Evolutionary conservation across 2,329 filamentous ascomycete species (phyloP), one percentile per base, ranked within the genome.

Genomic region (Monosporascus sp.): DNA sequence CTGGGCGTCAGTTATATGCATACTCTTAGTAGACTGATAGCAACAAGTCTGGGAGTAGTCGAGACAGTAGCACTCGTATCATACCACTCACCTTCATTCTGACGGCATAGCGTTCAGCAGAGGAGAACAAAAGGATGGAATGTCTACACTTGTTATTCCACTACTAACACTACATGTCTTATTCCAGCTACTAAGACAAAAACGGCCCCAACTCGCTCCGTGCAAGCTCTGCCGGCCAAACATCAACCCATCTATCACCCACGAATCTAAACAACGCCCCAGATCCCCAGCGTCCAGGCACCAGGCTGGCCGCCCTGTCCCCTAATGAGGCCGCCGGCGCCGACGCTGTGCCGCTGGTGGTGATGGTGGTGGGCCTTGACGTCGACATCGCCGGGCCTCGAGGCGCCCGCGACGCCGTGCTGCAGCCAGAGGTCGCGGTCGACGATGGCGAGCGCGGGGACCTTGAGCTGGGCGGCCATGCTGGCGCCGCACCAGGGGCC

Each of bases 401-500:
- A 80, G 1, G 86, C 86, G 3, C 86, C 86, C 18, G 74, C 72
- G 22, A 80, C 71, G 2, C 89, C 89, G 58, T 89, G 79, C 60
- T 83, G 82, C 46, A 85, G 67, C 78, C 89, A 93, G 36, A 82
- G 74, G 7, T 93, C 89, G 25, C 85, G 76, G 57, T 91, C 88
- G 20, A 92, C 74, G 31, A 85, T 81, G 2, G 86, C 85, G 50
- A 89, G 78, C 2, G 87, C 83, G 37, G 83, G 81, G 4, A 90
- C 76, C 53, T 86, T 86, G 54, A 91, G 73, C 59, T 86, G 82
- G 3, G 85, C 81, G 18, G 88, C 72, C 51, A 93, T 65, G 65
- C 87, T 90, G 3, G 84, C 88, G 11, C 89, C 89, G 20, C 81
- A 80, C 88, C 88, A 93, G 2, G 88, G 74, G 0, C 89, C 89